Evolutionary conservation across 2,329 filamentous ascomycete species (phyloP).

Genomic region (Beauveria sp.): DNA sequence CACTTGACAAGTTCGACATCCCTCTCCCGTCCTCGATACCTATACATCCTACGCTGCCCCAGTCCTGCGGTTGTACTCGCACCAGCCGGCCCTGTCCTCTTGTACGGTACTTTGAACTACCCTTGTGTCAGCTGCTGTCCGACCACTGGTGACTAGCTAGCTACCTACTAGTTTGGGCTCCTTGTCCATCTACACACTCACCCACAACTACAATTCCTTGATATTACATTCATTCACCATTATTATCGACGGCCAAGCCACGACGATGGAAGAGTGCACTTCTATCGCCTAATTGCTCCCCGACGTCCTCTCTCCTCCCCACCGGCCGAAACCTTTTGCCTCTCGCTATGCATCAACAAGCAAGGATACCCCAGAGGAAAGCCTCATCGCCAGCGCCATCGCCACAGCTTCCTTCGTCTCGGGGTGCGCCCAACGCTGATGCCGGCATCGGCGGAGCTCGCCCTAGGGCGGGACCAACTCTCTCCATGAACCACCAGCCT

Average conservation of each 20-base stretch:
- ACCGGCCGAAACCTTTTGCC: background rate
- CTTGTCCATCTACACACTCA: background rate
- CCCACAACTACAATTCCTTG: background rate
- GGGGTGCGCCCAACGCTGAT: slow-evolving; percentile 8
- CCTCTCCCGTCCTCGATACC: background rate
- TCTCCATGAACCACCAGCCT: slow-evolving; percentile 33
- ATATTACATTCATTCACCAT: background rate
- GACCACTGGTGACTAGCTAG: slow-evolving; percentile 5
- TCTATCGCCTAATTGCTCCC: background rate
- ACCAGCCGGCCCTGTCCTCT: background rate
- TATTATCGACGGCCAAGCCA: background rate
- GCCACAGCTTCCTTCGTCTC: slow-evolving; percentile 60
- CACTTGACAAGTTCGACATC: slow-evolving; percentile 10
- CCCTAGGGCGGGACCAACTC: slow-evolving; percentile 37
- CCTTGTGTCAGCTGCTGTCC: slow-evolving; percentile 10
- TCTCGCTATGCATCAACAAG: slow-evolving; percentile 76
- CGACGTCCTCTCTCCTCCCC: background rate
- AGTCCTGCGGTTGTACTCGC: background rate
- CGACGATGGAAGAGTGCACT: slow-evolving; percentile 9
- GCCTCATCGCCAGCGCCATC: slow-evolving; percentile 62
- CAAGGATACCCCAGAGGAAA: slow-evolving; percentile 63
- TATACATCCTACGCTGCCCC: background rate
- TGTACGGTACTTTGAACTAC: background rate
- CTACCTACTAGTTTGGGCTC: background rate
- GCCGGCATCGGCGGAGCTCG: slow-evolving; percentile 26